Evolutionary conservation across 2,329 filamentous ascomycete genomes (phyloP).

Genomic region (Coniochaeta prunicola): DNA sequence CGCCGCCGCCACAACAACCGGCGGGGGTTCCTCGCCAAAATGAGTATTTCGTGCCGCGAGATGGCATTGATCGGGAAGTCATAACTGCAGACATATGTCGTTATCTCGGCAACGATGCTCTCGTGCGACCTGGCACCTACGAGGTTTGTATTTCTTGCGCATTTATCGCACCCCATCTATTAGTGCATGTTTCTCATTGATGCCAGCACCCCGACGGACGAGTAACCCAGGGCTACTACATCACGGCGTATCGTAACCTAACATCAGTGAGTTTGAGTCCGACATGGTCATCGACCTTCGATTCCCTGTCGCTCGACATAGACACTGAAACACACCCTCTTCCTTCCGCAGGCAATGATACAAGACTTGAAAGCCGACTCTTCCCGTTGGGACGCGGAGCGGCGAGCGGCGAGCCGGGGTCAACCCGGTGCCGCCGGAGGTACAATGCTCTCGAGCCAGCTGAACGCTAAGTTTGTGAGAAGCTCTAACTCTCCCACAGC

Average conservation of each 20-base stretch:
- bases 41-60: slow-evolving; percentile 73
- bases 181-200: neutral
- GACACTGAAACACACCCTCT: neutral
- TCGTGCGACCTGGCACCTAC: slow-evolving; percentile 67
- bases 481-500: slow-evolving; percentile 53
- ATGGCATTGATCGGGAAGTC: slow-evolving; percentile 77
- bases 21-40: slow-evolving; percentile 49
- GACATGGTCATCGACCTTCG: neutral
- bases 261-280: slow-evolving; percentile 55
- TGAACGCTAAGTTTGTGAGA: slow-evolving; percentile 39
- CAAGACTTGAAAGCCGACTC: slow-evolving; percentile 56
- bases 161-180: neutral
- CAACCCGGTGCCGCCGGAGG: slow-evolving; percentile 38
- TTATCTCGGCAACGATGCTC: slow-evolving; percentile 75
- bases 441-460: slow-evolving; percentile 47
- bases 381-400: slow-evolving; percentile 54
- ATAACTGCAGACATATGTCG: slow-evolving; percentile 80
- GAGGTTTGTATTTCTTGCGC: slow-evolving; percentile 45
- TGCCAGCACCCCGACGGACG: slow-evolving; percentile 43
- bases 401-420: slow-evolving; percentile 45
- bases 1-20: slow-evolving; percentile 24
- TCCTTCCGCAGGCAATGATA: slow-evolving; percentile 48
- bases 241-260: slow-evolving; percentile 71
- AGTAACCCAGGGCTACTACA: slow-evolving; percentile 65
- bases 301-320: neutral